Base-by-base conservation (phyloP, 768 basidiomycete species). In the Amanita muscaria region DNA sequence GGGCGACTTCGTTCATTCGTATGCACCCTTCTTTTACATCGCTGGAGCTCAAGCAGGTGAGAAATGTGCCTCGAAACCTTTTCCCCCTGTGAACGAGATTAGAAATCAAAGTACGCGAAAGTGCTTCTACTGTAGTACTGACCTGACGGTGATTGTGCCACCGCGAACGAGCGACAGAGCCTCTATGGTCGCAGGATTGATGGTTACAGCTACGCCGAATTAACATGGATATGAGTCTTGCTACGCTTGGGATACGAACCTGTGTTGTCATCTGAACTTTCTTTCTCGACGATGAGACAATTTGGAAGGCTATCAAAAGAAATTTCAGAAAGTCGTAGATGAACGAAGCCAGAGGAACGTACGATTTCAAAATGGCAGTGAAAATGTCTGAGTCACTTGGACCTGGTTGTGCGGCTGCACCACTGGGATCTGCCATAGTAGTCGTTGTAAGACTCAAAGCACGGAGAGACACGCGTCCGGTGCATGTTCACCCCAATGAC, bases 1-100 rank as follows among this genome's bases (percentile, higher is more conserved):
- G 89, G 14, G 96, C 96, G 25, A 99, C 96, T 66, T 98, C 98
- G 82, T 99, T 99, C 68, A 99, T 70, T 57, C 96, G 93, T 51
- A 99, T 93, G 61, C 89, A 88, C 46, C 96, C 94, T 65, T 98
- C 96, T 56, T 97, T 94, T 49, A 98, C 89, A 50, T 94, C 90
- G 57, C 98, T 96, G 32, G 87, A 88, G 58, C 85, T 87, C 58
- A 99, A 65, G 58, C 92, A 96, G 62, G 98, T 98, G 50, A 99
- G 82, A 33, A 99, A 94, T 6, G 94, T 97, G 56, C 98, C 93
- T 56, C 86, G 83, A 59, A 96, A 83, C 73, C 94, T 93, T 78
- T 98, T 98, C 36, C 96, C 94, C 49, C 93, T 92, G 40, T 42
- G 18, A 49, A 21, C 23, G 23, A 33, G n/a, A 3, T 47, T 11